Evolutionary conservation across 805 yeast genomes (phyloP), one percentile per base, ranked within the genome.

Genomic region (Kregervanrija delftensis): DNA sequence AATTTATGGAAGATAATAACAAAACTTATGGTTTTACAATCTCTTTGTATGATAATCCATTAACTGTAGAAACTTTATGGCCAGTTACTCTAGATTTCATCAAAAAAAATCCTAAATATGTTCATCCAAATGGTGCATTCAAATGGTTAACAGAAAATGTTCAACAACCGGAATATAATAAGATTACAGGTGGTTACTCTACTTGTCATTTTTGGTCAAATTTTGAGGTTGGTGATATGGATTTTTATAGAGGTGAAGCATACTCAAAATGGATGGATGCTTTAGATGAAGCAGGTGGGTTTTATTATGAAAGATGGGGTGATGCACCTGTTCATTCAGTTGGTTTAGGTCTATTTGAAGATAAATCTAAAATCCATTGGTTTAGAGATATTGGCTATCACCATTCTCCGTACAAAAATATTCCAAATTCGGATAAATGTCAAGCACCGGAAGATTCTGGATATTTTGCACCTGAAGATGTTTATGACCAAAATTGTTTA

Each of bases 301-400:
- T 86, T 58, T 87, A 85, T 60, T 87, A 87, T 58, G 96, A 89
- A 63, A 68, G 95, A 53, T 87, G 96, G 96, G 95, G 96, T 4
- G 96, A 87, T 67, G 95, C 95, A 0, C 96, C 96, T 1, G 93
- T 87, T 2, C 93, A 86, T 59, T 78, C 88, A 14, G 64, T 87
- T 44, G 96, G 90, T 1, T 64, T 86, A 37, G 79, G 79, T 17
- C 60, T 86, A 47, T 85, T 87, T 59, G 86, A 83, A 17, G 89
- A 84, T 55, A 82, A 77, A 57, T 65, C 72, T 12, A 72, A 74
- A 49, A 74, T 88, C 35, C 96, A 88, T 60, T 88, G 95, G 91
- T 88, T 88, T 60, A 75, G 86, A 60, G 95, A 86, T 59, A 80
- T 86, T 43, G 95, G 93, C 1, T 86, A 86, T 60, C 71, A 70